Evolutionary conservation across 1,284 basidiomycete species (phyloP), one percentile per base, ranked within the genome.

Genomic region (Pterulicium gracile): DNA sequence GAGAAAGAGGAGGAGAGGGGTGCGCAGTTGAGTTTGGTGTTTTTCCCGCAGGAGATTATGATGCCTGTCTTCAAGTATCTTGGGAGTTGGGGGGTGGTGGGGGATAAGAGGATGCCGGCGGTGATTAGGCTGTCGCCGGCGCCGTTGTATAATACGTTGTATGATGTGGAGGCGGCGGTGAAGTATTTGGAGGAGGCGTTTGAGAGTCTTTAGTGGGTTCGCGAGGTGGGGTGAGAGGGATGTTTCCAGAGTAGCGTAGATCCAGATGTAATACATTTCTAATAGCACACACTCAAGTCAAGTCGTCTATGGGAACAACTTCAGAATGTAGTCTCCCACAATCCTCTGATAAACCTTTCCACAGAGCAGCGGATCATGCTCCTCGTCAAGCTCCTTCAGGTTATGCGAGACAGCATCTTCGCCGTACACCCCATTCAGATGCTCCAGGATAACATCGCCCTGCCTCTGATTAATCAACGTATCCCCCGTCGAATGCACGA

Each of bases 61-160:
- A 72, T 73, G 49, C 69, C 67, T 50, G 73, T 95, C 17, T 79
- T 81, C 52, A 62, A 73, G 45, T 69, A 66, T 23, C 63, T 96
- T 60, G 64, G 72, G 42, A 70, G 71, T 50, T 65, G 69, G 47
- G 94, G 94, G 13, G 82, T 97, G 5, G 74, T 95, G 49, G 91
- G 88, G 14, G 93, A 97, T 63, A 88, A 94, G 63, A 70, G 93
- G 55, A 69, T 82, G 56, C 93, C 94, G 18, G 85, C 90, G 58
- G 89, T 97, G 47, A 92, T 97, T 54, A 77, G 94, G 10, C 66
- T 96, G 39, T 76, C 89, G 45, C 91, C 94, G 24, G 72, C 73
- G 7, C 85, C 90, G 34, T 65, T 96, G 57, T 97, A 95, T 63
- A 94, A 86, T 60, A 83, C 81, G 7, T 72, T 80, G 56, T 65